Evolutionary conservation across 495 filamentous ascomycete species (phyloP), one percentile per base, ranked within the genome.

Genomic region (Podospora fimiseda): DNA sequence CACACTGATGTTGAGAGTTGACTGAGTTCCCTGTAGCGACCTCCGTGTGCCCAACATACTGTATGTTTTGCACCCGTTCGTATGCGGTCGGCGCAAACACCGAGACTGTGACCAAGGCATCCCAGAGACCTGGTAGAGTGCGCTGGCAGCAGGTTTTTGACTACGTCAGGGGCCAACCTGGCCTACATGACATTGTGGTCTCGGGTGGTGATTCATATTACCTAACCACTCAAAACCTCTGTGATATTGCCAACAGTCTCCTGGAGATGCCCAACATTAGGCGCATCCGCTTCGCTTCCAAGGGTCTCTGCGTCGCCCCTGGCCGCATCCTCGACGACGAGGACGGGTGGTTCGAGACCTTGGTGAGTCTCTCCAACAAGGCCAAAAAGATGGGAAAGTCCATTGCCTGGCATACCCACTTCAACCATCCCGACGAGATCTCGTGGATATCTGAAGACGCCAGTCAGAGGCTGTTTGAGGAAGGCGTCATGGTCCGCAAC

Each of bases 371-470:
- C 16, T 69, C 72, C 3, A 67, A 76, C 45, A 61, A 67, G 50
- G 79, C 74, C 16, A 68, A 71, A 22, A 56, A 50, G 43, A 60
- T 11, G 79, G 79, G 9, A 84, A 83, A 58, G 68, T 74, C n/a
- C 71, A 6, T 84, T 46, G 78, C 78, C 14, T 56, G 79, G 47
- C 81, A 84, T 55, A 84, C 81, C 0, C 81, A 84, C 60, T 80
- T 84, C 66, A 83, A 84, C 53, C 78, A 82, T 50, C 73, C 76
- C 11, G 69, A 70, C 46, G 81, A 84, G 61, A 77, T 82, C 40
- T 76, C 74, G 19, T 84, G 81, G 81, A 63, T 83, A n/a, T 78
- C 70, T 3, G 61, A 66, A 42, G 58, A 65, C 46, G 81, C 80
- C 5, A 71, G 71, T 18, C 74, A 71, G 46, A 68, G 65, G 56